Evolutionary conservation across 2,329 filamentous ascomycete genomes (phyloP).

Genomic region (Balansia obtecta): DNA sequence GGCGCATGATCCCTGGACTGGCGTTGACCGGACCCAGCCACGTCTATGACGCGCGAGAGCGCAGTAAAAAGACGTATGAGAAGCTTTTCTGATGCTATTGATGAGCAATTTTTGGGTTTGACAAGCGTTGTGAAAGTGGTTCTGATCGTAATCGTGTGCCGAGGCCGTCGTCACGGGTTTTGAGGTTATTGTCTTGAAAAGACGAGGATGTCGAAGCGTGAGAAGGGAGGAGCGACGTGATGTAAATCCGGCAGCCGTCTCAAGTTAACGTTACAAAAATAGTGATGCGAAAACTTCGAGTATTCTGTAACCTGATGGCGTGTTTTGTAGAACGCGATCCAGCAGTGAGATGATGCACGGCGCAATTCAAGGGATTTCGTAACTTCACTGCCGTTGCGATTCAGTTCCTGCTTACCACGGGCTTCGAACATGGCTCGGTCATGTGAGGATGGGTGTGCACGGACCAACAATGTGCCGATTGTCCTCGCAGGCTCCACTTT

Average conservation of each 20-base stretch:
- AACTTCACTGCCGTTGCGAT: constrained; percentile 1
- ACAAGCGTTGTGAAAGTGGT: neutral
- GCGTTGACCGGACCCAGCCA: neutral
- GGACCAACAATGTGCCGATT: constrained; percentile 9
- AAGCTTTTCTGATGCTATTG: neutral
- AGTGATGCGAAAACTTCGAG: neutral
- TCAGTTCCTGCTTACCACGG: neutral
- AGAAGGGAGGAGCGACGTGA: constrained; percentile 1
- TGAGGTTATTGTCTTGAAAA: neutral
- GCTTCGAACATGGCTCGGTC: constrained; percentile 14
- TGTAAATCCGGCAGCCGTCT: neutral
- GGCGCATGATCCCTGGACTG: constrained; percentile 4
- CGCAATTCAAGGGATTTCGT: neutral
- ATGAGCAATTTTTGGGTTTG: neutral
- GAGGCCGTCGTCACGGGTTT: neutral
- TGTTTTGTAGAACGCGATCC: neutral
- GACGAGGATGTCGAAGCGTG: constrained; percentile 2
- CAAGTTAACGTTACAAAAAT: neutral
- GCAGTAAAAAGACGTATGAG: neutral
- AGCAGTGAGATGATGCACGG: constrained; percentile 3
- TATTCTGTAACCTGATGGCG: neutral
- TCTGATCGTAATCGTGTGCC: neutral
- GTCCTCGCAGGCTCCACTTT: neutral
- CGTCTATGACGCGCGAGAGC: neutral
- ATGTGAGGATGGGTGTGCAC: constrained; percentile 19